Percentiles rank a stretch among this genome's conserved stretches.
phyloP scores from a whole-genome alignment of 768 basidiomycete species.

The Pholiota microspora region DNA sequence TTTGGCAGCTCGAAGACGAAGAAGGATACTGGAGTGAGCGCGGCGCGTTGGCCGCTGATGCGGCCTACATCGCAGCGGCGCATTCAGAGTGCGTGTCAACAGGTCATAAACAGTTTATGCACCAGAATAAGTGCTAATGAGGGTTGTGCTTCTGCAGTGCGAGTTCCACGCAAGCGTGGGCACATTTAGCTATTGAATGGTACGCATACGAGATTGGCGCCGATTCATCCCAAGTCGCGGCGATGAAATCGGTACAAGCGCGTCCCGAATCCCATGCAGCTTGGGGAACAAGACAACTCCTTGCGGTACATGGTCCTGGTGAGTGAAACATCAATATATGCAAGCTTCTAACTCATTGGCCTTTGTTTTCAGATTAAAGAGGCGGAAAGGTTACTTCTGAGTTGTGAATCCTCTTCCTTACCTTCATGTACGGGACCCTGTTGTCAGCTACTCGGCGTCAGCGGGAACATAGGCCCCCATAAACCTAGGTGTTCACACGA shows the following conservation, averaged over 20 bases:
- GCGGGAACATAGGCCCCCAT: not conserved
- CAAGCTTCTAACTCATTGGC: not conserved
- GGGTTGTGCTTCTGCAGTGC: slow-evolving; percentile 31
- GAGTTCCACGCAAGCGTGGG: slow-evolving; percentile 49
- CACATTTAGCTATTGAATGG: slow-evolving; percentile 47
- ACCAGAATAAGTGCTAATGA: not conserved
- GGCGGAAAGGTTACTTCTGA: not conserved
- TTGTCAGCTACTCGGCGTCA: not conserved
- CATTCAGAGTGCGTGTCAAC: slow-evolving; percentile 55
- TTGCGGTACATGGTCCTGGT: slow-evolving; percentile 35
- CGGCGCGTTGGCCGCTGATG: slow-evolving; percentile 61
- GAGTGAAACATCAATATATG: not conserved
- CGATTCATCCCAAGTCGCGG: slow-evolving; percentile 47
- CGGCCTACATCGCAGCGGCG: slow-evolving; percentile 54
- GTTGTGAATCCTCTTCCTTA: not conserved
- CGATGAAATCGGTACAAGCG: slow-evolving; percentile 32
- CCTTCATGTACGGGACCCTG: not conserved
- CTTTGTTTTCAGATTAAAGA: not conserved
- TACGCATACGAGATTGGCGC: slow-evolving; percentile 53
- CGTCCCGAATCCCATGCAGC: slow-evolving; percentile 42
- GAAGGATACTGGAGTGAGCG: slow-evolving; percentile 70
- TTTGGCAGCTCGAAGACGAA: slow-evolving; percentile 57
- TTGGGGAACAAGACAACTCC: slow-evolving; percentile 43
- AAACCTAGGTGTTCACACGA: not conserved
- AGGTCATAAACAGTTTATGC: not conserved